Conservation (phyloP, 2,329 filamentous ascomycete species). For the Leptographium wingfieldii region DNA sequence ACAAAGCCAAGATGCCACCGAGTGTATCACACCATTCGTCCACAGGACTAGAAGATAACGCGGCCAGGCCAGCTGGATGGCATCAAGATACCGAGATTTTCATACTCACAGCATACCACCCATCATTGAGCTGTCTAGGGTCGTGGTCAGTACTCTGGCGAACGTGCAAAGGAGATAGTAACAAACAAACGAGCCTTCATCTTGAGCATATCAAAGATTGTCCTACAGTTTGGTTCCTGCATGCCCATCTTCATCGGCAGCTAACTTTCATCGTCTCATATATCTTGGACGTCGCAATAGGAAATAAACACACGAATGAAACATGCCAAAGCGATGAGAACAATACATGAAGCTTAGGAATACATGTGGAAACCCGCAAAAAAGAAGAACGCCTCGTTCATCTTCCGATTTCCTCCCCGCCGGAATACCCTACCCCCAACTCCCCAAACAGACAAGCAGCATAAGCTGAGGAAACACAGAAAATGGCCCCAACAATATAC, state of each 20-base stretch:
- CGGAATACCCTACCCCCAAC: not conserved
- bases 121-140: not conserved
- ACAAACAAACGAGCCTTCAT: not conserved
- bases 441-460: not conserved
- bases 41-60: too few species aligned
- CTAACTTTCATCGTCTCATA: not conserved
- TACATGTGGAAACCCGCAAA: not conserved
- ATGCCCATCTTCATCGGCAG: not conserved
- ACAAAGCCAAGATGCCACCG: too few species aligned
- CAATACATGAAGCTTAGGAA: not conserved
- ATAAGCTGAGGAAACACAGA: not conserved
- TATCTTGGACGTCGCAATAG: not conserved
- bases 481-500: not conserved
- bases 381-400: constrained; percentile 1
- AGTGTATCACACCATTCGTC: too few species aligned
- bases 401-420: not conserved
- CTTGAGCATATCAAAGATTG: not conserved
- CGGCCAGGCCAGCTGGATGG: too few species aligned
- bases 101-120: not conserved
- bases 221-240: not conserved
- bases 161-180: not conserved
- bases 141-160: too few species aligned
- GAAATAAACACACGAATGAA: not conserved
- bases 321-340: not conserved
- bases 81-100: too few species aligned